Conservation (phyloP, 2,329 filamentous ascomycete genomes). For the Penicillium sp. region DNA sequence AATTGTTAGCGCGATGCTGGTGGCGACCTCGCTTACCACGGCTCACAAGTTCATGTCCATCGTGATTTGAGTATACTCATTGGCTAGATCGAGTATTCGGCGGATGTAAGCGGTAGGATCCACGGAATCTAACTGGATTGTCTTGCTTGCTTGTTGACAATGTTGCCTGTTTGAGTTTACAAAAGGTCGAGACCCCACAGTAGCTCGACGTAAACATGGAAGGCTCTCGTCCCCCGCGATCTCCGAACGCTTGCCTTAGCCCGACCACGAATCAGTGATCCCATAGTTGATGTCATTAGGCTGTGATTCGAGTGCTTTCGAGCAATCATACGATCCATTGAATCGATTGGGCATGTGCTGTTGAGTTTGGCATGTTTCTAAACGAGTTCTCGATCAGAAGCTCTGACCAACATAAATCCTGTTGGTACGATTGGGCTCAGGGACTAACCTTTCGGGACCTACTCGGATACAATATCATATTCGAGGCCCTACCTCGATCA, state of each 20-base stretch:
- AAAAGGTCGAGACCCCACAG: neutral
- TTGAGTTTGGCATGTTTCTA: neutral
- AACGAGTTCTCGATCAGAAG: neutral
- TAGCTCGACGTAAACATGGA: neutral
- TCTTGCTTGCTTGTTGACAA: neutral
- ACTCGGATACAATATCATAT: neutral
- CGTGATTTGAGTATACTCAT: neutral
- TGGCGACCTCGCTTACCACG: conserved; percentile 8
- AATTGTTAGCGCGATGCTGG: neutral
- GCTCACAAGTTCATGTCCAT: neutral
- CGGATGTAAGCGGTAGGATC: neutral
- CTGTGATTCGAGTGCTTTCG: neutral
- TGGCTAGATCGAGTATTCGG: neutral
- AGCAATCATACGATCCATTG: neutral
- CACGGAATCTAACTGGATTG: neutral
- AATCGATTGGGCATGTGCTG: neutral
- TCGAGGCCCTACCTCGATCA: neutral
- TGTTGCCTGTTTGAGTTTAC: neutral
- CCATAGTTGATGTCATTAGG: neutral
- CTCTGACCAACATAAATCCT: neutral
- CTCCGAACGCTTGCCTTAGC: neutral
- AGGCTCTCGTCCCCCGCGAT: neutral
- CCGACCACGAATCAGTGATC: neutral
- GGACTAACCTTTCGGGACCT: neutral
- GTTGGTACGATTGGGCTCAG: neutral